Base-by-base conservation (phyloP, 2,329 filamentous ascomycete species). In the Trichoderma lentiforme region DNA sequence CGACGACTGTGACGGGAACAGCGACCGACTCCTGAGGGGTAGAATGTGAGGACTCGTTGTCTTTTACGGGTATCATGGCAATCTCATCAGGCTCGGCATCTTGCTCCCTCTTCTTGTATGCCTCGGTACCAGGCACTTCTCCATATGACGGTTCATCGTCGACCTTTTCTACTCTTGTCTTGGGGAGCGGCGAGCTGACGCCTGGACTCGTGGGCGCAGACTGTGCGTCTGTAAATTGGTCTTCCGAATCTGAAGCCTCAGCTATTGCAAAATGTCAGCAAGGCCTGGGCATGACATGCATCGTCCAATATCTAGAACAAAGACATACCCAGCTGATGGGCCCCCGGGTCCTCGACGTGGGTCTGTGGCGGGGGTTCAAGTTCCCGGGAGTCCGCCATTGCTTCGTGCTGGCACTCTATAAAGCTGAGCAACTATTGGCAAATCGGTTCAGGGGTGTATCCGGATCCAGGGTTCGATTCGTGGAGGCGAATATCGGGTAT, bases 161-260 rank as follows among this genome's bases (percentile, higher is more conserved):
- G 72, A 90, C 83, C 80, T 86, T 88, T 77, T 90, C 88, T 39
- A 90, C 84, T 69, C 87, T 82, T 28, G 87, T 89, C 73, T 83
- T 85, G n/a, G 88, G 89, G 69, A 90, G 86, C 24, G 88, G 86
- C 15, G 87, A 87, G 73, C 78, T 80, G 53, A 80, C 77, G 6
- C 80, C 81, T 9, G 81, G 83, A 78, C 80, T 87, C 75, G 76
- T 80, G 72, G 78, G 83, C 71, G 80, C 85, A 39, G 89, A 90
- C 70, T 87, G 87, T 39, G 90, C 90, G 78, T 92, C 90, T 65
- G 88, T 91, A 80, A 91, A 92, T 81, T 92, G 90, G 75, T 92
- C 90, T 60, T 92, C 90, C 32, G 89, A 91, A 74, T 91, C 90
- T 63, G 89, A 90, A 34, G 83, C 84, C 73, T 87, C 87, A 81